A percentile compares a stretch with the other conserved stretches of the same genome.
These are phyloP conservation scores for Colletotrichum magnum DNA, from an alignment of 2,329 filamentous ascomycete genomes.

Conservation along the genomic window DNA sequence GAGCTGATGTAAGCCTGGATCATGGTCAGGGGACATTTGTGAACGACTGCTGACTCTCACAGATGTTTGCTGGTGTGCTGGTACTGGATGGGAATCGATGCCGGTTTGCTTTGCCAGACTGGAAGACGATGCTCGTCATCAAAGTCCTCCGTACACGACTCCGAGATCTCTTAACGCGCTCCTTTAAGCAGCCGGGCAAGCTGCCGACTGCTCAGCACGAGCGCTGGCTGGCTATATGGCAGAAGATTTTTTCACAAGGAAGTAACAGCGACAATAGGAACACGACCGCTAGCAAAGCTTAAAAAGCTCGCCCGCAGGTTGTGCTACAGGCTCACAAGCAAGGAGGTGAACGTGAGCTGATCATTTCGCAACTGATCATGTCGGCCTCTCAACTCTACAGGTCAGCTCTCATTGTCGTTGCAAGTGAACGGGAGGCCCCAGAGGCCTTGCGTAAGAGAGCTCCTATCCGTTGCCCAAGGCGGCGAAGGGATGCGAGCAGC, in stretches of 20 bases:
- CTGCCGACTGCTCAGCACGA: constrained; percentile 76
- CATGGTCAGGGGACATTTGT: not conserved
- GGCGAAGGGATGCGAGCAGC: too few relatives aligned
- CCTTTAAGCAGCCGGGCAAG: constrained; percentile 78
- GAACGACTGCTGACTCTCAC: constrained; percentile 24
- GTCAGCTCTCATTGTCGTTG: too few relatives aligned
- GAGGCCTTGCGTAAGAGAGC: too few relatives aligned
- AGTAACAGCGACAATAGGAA: constrained; percentile 51
- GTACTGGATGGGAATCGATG: constrained; percentile 90
- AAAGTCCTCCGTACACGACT: constrained; percentile 83
- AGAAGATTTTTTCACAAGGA: constrained; percentile 75
- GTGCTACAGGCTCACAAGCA: not conserved
- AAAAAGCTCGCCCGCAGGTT: not conserved
- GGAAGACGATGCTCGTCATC: constrained; percentile 92
- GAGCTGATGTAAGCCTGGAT: constrained; percentile 77
- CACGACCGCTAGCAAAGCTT: constrained; percentile 48
- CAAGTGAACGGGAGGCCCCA: too few relatives aligned
- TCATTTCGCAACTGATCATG: too few relatives aligned
- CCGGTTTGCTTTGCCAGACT: constrained; percentile 86
- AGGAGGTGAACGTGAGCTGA: too few relatives aligned
- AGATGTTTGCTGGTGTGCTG: constrained; percentile 90
- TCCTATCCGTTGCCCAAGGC: too few relatives aligned
- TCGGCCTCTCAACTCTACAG: too few relatives aligned
- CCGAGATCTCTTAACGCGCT: constrained; percentile 79
- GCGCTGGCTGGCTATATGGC: constrained; percentile 82